phyloP scores from a whole-genome alignment of 2,329 filamentous ascomycete genomes.

The Biscogniauxia mediterranea region DNA sequence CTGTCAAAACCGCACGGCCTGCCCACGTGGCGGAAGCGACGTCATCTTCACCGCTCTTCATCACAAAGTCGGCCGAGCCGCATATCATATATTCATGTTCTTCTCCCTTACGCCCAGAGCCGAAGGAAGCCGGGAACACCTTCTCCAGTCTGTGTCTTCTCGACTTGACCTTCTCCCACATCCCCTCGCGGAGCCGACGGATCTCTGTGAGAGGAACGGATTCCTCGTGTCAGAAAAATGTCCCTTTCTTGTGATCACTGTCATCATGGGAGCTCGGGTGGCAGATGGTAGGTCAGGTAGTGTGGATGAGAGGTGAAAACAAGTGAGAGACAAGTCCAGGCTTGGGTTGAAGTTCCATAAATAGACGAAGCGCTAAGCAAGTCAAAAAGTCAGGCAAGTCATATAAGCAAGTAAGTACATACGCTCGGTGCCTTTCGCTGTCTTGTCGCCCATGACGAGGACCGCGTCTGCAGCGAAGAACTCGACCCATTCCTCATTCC shows the following conservation, averaged over 20 bases:
- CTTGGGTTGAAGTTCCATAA: not conserved
- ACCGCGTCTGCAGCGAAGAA: constrained; percentile 42
- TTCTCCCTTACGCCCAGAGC: not conserved
- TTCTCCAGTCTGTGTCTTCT: constrained; percentile 42
- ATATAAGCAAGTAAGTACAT: constrained; percentile 4
- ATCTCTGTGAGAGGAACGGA: constrained; percentile 36
- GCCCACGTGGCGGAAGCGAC: constrained; percentile 29
- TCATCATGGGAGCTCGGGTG: not conserved
- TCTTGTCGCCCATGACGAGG: constrained; percentile 41
- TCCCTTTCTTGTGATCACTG: not conserved
- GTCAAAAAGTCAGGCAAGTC: not conserved
- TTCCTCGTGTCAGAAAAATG: not conserved
- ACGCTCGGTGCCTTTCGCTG: constrained; percentile 37
- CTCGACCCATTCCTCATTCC: constrained; percentile 43
- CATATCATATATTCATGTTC: constrained; percentile 36
- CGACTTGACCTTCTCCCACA: constrained; percentile 42
- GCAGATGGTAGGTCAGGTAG: not conserved
- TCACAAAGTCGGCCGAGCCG: constrained; percentile 27
- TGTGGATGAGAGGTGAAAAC: not conserved
- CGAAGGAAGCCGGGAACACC: constrained; percentile 42
- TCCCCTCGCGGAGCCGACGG: constrained; percentile 37
- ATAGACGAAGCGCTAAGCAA: not conserved
- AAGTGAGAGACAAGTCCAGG: not conserved
- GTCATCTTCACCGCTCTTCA: constrained; percentile 19
- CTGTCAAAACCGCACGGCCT: constrained; percentile 26